Conservation (phyloP, 2,329 filamentous ascomycete genomes). For the Didymella arachidicola region DNA sequence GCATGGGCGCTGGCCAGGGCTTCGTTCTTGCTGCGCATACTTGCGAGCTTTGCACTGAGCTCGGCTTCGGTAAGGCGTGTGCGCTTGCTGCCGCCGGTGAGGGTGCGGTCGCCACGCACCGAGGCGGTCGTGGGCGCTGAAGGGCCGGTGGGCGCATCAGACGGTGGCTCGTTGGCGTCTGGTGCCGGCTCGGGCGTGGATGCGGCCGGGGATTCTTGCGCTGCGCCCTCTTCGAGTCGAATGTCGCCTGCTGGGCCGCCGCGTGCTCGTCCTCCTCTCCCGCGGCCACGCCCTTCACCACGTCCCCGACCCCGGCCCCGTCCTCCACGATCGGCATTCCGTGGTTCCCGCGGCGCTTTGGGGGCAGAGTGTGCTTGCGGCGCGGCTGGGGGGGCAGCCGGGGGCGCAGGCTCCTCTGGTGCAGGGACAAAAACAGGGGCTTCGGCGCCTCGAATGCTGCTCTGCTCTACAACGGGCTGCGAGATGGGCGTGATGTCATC, state of each 20-base stretch:
- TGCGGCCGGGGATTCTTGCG: background rate
- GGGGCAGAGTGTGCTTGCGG: conserved; percentile 34
- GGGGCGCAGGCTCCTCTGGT: conserved; percentile 29
- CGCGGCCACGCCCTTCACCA: conserved; percentile 34
- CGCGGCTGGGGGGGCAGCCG: conserved; percentile 28
- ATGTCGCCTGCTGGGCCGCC: conserved; percentile 20
- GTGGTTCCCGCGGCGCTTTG: conserved; percentile 37
- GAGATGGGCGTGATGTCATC: conserved; percentile 59
- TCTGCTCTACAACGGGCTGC: conserved; percentile 52
- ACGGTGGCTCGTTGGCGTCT: conserved; percentile 22
- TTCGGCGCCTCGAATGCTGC: conserved; percentile 31
- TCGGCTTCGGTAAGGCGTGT: conserved; percentile 67
- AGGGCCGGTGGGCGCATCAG: conserved; percentile 33
- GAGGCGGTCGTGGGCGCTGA: conserved; percentile 37
- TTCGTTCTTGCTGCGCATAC: conserved; percentile 68
- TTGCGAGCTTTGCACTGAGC: conserved; percentile 66
- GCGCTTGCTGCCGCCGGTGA: conserved; percentile 45
- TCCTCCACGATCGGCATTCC: conserved; percentile 39
- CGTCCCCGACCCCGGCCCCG: conserved; percentile 39
- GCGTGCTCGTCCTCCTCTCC: conserved; percentile 31
- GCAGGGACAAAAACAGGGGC: conserved; percentile 31
- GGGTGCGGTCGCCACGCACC: conserved; percentile 45
- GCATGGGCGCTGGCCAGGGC: conserved; percentile 67
- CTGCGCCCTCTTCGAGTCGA: conserved; percentile 15
- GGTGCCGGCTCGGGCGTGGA: conserved; percentile 29